Evolutionary conservation across 805 yeast genomes (phyloP).

Genomic region (Myxozyma kluyveri): DNA sequence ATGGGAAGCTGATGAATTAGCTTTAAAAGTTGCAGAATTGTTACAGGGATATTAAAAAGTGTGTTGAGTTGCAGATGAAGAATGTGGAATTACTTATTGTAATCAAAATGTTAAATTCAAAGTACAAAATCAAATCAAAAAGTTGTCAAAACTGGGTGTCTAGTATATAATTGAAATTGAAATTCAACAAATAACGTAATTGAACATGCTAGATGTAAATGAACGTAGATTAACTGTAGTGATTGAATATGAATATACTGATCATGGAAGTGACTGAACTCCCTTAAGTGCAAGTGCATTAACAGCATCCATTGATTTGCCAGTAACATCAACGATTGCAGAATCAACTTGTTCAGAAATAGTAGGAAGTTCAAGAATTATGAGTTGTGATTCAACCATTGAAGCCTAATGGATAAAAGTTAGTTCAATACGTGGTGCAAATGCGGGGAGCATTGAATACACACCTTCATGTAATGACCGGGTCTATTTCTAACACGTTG

Average conservation of each 20-base stretch:
- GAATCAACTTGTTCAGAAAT: constrained; percentile 29
- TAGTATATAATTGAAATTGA: too few relatives aligned
- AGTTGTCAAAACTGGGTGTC: too few relatives aligned
- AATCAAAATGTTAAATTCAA: background rate
- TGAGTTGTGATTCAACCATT: constrained; percentile 31
- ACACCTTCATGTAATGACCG: constrained; percentile 78
- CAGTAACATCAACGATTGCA: constrained; percentile 22
- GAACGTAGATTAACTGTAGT: too few relatives aligned
- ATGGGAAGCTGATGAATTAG: constrained; percentile 49
- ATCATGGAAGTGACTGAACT: background rate
- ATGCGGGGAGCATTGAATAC: background rate
- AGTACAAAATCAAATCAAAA: too few relatives aligned
- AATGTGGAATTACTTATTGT: background rate
- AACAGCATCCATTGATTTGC: constrained; percentile 22
- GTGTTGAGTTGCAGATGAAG: too few relatives aligned
- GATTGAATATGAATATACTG: too few relatives aligned
- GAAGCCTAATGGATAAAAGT: constrained; percentile 25
- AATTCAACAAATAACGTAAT: too few relatives aligned
- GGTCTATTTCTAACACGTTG: constrained; percentile 61
- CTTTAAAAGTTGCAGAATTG: constrained; percentile 35
- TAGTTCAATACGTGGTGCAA: background rate
- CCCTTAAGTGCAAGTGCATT: constrained; percentile 3
- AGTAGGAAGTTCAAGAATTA: constrained; percentile 27
- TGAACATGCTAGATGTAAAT: background rate
- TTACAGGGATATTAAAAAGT: constrained; percentile 22